Conservation (phyloP, 2,329 filamentous ascomycete species). For the Arthrobotrys iridis region DNA sequence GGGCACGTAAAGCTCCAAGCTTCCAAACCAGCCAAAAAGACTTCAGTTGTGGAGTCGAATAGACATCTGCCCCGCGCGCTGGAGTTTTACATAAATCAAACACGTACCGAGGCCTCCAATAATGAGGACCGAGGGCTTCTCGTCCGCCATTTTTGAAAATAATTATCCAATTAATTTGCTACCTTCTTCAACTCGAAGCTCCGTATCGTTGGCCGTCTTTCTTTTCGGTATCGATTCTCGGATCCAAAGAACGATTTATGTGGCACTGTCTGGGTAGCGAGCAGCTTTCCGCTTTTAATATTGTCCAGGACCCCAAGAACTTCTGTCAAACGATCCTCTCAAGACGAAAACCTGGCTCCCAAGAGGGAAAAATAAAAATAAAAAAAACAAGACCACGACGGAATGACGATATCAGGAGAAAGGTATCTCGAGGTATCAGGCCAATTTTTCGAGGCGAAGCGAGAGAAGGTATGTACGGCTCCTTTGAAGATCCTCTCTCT, state of each 20-base stretch:
- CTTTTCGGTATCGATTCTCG: background rate
- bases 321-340: background rate
- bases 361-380: too few species aligned
- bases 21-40: background rate
- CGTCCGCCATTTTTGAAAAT: constrained; percentile 3
- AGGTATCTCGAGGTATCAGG: background rate
- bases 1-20: background rate
- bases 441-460: constrained; percentile 1
- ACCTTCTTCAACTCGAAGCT: background rate
- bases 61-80: too few species aligned
- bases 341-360: background rate
- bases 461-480: background rate
- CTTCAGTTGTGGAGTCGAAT: background rate
- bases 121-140: constrained; percentile 50
- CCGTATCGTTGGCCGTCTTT: constrained; percentile 1
- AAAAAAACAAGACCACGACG: background rate
- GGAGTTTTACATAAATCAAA: background rate
- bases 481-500: background rate
- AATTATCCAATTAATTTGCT: background rate
- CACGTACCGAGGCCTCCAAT: constrained; percentile 55
- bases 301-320: too few species aligned
- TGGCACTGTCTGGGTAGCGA: constrained; percentile 13
- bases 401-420: background rate
- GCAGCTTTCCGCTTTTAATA: constrained; percentile 2
- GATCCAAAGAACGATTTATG: background rate